phyloP scores from a whole-genome alignment of 345 rosid genomes.

The Eucalyptus polybractea region DNA sequence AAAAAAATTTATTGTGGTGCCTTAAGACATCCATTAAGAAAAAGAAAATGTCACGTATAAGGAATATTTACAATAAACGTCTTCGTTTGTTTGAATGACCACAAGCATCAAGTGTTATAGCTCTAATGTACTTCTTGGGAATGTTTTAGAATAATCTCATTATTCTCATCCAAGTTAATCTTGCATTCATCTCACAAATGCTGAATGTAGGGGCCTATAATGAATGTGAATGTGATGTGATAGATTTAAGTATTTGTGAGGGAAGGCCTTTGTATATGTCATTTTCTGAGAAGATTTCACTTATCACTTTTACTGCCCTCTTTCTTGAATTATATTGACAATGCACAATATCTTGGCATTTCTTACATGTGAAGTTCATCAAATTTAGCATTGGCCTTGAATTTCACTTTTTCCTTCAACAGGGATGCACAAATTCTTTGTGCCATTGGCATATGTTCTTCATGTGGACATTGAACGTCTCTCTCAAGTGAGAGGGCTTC shows the following conservation, averaged over 20 bases:
- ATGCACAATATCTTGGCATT: neutral
- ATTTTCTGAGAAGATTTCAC: neutral
- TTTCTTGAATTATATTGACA: neutral
- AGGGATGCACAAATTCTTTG: conserved; percentile 98
- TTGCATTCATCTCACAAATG: neutral
- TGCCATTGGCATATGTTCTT: conserved; percentile 72
- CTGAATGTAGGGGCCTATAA: neutral
- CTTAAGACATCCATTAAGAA: conserved; percentile 75
- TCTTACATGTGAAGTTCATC: neutral
- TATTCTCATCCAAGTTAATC: neutral
- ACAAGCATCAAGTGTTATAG: neutral
- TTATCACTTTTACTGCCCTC: neutral
- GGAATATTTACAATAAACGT: neutral
- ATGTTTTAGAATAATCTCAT: neutral
- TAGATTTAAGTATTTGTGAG: neutral
- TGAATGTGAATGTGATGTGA: neutral
- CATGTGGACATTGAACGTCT: conserved; percentile 71
- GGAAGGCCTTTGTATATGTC: neutral
- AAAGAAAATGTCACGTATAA: conserved; percentile 24
- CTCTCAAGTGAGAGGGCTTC: conserved; percentile 57
- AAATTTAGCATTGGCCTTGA: neutral
- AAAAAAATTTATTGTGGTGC: conserved; percentile 77
- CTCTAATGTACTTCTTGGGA: neutral
- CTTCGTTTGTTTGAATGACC: neutral
- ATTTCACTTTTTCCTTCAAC: neutral